phyloP scores from a whole-genome alignment of 2,329 filamentous ascomycete species.

The Balansia obtecta region DNA sequence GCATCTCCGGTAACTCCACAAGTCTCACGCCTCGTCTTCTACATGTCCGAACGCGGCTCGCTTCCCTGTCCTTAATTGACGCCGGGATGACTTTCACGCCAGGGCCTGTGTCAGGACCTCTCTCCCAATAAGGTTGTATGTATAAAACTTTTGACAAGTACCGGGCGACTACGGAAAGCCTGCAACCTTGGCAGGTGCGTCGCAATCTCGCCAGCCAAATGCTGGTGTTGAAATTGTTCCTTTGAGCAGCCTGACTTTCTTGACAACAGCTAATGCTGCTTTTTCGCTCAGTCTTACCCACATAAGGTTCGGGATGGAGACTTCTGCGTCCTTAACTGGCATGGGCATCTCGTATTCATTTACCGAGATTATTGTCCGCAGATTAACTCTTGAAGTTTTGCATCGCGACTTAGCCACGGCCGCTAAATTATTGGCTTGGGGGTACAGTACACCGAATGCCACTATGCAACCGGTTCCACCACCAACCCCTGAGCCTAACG shows the following conservation, averaged over 20 bases:
- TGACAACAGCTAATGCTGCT: not conserved
- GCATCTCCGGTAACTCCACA: too few species aligned
- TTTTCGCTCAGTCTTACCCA: not conserved
- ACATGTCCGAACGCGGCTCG: too few species aligned
- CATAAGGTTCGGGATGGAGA: not conserved
- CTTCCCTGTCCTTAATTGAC: too few species aligned
- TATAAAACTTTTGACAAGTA: not conserved
- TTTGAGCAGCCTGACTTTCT: not conserved
- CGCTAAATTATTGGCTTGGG: too few species aligned
- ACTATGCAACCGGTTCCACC: not conserved
- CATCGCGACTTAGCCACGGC: too few species aligned
- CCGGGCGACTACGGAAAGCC: not conserved
- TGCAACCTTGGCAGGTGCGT: not conserved
- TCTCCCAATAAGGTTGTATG: not conserved
- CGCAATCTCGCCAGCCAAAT: not conserved
- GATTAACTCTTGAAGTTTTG: too few species aligned
- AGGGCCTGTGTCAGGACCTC: not conserved
- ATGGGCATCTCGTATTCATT: not conserved
- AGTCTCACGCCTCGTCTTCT: too few species aligned
- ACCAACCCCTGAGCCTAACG: not conserved
- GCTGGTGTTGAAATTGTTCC: not conserved
- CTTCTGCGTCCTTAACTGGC: not conserved
- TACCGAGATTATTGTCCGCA: not conserved
- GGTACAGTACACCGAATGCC: too few species aligned
- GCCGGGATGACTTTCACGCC: not conserved